Conservation (phyloP, 805 yeast species). For the Saccharomycopsis fibuligera region DNA sequence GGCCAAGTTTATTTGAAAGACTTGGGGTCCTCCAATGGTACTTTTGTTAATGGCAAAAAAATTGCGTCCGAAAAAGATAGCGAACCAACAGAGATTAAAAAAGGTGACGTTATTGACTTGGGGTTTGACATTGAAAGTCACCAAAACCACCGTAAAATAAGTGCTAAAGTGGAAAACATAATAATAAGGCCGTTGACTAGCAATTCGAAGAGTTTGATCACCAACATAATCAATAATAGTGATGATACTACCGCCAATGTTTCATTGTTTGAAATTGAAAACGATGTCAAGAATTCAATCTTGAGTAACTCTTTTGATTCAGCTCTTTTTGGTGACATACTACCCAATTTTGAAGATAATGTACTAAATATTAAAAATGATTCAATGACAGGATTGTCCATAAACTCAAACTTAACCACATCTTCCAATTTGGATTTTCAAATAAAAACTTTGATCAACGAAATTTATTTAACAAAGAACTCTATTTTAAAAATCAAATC, state of each 20-base stretch:
- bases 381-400: constrained; percentile 48
- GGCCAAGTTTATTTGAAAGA: constrained; percentile 76
- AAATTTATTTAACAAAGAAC: constrained; percentile 50
- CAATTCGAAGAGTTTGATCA: constrained; percentile 21
- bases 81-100: constrained; percentile 52
- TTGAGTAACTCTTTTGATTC: constrained; percentile 39
- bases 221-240: constrained; percentile 22
- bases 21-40: constrained; percentile 89
- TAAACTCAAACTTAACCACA: constrained; percentile 53
- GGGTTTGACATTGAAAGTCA: constrained; percentile 81
- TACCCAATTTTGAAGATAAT: constrained; percentile 41
- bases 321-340: constrained; percentile 57
- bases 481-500: constrained; percentile 51
- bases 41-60: constrained; percentile 76
- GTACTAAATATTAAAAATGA: constrained; percentile 42
- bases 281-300: constrained; percentile 22
- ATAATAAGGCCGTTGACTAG: constrained; percentile 35
- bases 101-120: constrained; percentile 85
- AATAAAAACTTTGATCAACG: constrained; percentile 46
- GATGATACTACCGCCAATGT: background rate
- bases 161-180: constrained; percentile 74
- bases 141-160: constrained; percentile 67
- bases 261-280: constrained; percentile 19
- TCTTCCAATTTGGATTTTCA: constrained; percentile 50
- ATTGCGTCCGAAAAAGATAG: constrained; percentile 48